A percentile compares a stretch with the other conserved stretches of the same genome.
Evolutionary conservation across 2,329 filamentous ascomycete species (phyloP).

Genomic region (Monascus ruber): DNA sequence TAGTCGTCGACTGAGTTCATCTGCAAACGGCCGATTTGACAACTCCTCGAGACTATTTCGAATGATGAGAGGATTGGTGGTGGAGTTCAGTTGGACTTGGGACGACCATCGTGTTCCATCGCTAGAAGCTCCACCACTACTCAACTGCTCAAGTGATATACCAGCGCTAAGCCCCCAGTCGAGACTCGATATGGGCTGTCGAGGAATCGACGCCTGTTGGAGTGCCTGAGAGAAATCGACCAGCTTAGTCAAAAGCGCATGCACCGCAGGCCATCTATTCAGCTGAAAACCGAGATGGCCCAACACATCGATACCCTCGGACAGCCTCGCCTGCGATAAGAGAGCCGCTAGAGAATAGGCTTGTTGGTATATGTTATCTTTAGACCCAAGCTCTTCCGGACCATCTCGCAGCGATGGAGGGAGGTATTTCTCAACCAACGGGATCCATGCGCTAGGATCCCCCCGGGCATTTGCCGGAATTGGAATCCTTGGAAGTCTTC

Average conservation of each 20-base stretch:
- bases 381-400: slow-evolving; percentile 1
- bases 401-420: slow-evolving; percentile 13
- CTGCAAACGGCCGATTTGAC: slow-evolving; percentile 14
- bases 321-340: slow-evolving; percentile 17
- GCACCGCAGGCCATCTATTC: slow-evolving; percentile 30
- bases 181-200: slow-evolving; percentile 17
- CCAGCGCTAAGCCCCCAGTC: slow-evolving; percentile 12
- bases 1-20: slow-evolving; percentile 12
- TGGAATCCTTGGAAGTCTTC: slow-evolving; percentile 6
- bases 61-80: neutral
- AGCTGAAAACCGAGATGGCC: slow-evolving; percentile 28
- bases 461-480: slow-evolving; percentile 10
- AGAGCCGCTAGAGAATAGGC: slow-evolving; percentile 20
- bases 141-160: slow-evolving; percentile 20
- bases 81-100: neutral
- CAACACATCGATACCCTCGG: slow-evolving; percentile 24
- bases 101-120: neutral
- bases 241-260: slow-evolving; percentile 26
- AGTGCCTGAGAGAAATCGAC: slow-evolving; percentile 25
- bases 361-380: slow-evolving; percentile 10
- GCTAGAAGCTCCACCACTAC: slow-evolving; percentile 3
- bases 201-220: slow-evolving; percentile 6
- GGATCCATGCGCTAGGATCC: slow-evolving; percentile 22
- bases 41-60: slow-evolving; percentile 11
- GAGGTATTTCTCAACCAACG: slow-evolving; percentile 23